Conservation (phyloP, 805 yeast species). For the Osmozyma mogii region DNA sequence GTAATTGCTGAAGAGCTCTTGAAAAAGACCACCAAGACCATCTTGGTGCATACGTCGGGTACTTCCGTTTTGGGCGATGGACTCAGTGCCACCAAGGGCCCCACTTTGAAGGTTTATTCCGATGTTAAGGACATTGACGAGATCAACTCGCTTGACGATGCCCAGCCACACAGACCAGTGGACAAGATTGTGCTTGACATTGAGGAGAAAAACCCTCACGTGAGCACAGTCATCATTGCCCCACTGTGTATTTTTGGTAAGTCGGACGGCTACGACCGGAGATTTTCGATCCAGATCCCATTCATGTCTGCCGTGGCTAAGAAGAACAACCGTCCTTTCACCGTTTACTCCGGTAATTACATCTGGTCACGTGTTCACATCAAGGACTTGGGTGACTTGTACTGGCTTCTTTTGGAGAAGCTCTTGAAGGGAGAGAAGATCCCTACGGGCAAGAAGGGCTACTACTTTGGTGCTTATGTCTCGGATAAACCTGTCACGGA, state of each 20-base stretch:
- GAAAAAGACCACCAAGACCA: conserved; percentile 9
- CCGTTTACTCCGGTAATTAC: conserved; percentile 22
- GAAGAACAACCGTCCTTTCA: conserved; percentile 14
- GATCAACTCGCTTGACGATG: conserved; percentile 16
- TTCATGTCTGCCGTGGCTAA: conserved; percentile 12
- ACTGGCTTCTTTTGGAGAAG: conserved; percentile 15
- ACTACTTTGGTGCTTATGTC: conserved; percentile 24
- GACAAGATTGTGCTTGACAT: conserved; percentile 22
- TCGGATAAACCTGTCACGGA: conserved; percentile 8
- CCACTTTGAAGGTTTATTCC: conserved; percentile 14
- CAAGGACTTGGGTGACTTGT: conserved; percentile 24
- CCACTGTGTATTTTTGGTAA: conserved; percentile 30
- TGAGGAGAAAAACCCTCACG: conserved; percentile 20
- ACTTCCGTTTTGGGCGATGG: conserved; percentile 22
- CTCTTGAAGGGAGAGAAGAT: conserved; percentile 15
- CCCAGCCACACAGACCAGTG: conserved; percentile 25
- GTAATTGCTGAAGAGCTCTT: conserved; percentile 15
- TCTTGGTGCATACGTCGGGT: conserved; percentile 31
- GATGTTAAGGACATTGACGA: conserved; percentile 18
- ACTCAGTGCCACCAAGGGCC: conserved; percentile 8
- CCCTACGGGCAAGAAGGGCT: conserved; percentile 24
- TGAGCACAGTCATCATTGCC: conserved; percentile 21
- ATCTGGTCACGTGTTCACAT: conserved; percentile 31
- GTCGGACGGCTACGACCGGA: conserved; percentile 22
- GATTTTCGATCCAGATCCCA: conserved; percentile 24